Evolutionary conservation across 768 basidiomycete species (phyloP).

Genomic region (Tricholoma matsutake): DNA sequence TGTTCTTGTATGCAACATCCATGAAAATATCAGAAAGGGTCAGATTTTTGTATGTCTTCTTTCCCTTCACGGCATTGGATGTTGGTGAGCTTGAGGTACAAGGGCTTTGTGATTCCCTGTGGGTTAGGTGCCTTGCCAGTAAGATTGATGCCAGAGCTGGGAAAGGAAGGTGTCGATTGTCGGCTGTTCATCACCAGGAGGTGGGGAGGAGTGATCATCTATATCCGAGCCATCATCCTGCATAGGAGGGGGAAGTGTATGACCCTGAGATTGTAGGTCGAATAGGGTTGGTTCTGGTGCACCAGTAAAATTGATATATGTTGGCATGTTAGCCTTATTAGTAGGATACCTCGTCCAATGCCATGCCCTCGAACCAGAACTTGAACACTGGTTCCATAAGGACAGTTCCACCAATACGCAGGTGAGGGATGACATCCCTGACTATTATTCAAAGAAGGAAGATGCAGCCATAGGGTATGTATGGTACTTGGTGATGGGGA

Average conservation of each 20-base stretch:
- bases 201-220: background rate
- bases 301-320: background rate
- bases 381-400: background rate
- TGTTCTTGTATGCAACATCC: no score
- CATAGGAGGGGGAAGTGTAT: background rate
- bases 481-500: background rate
- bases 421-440: background rate
- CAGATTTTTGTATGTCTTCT: constrained; percentile 1
- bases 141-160: background rate
- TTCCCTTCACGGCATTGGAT: background rate
- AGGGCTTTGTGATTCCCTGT: background rate
- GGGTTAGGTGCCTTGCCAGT: constrained; percentile 3
- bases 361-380: background rate
- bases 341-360: background rate
- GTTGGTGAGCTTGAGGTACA: constrained; percentile 5
- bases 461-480: constrained; percentile 9
- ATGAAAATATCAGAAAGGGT: background rate
- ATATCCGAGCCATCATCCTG: background rate
- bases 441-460: constrained; percentile 8
- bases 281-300: background rate
- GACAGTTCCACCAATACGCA: background rate
- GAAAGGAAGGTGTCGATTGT: constrained; percentile 1
- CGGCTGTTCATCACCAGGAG: background rate
- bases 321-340: background rate
- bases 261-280: background rate